phyloP scores from a whole-genome alignment of 371 early-diverging fungal species.

The Lichtheimia ramosa region DNA sequence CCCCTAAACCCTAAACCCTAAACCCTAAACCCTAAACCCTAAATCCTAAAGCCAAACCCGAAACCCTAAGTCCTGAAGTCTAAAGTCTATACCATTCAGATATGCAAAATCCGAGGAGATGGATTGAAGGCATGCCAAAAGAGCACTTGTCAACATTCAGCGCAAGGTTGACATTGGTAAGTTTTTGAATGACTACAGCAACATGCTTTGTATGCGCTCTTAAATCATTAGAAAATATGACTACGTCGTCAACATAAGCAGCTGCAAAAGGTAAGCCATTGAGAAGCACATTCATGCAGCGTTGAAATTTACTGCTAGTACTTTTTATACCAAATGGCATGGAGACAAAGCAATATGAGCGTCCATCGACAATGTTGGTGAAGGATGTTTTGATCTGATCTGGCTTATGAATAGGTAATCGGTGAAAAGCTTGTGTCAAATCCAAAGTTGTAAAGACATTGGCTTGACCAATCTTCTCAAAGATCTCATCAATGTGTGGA shows the following conservation, averaged over 20 bases:
- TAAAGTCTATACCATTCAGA: too few relatives aligned
- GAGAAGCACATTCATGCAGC: neutral
- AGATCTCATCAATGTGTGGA: neutral
- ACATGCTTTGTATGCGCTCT: conserved; percentile 10
- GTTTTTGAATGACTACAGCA: conserved; percentile 6
- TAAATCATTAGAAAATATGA: neutral
- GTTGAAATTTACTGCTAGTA: neutral
- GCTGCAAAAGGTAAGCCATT: neutral
- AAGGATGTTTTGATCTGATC: neutral
- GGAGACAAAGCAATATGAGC: neutral
- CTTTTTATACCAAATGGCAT: neutral
- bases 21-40: too few relatives aligned
- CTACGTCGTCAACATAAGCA: conserved; percentile 9
- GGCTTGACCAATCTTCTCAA: neutral
- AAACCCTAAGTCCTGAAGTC: too few relatives aligned
- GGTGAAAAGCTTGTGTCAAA: neutral
- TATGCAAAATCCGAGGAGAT: conserved; percentile 17
- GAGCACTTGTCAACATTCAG: conserved; percentile 16
- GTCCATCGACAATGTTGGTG: neutral
- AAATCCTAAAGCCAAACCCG: too few relatives aligned
- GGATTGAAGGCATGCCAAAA: conserved; percentile 1
- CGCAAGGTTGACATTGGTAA: conserved; percentile 14
- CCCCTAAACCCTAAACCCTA: too few relatives aligned
- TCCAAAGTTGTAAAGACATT: neutral
- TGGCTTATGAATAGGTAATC: neutral